Percentiles rank a stretch among this genome's conserved stretches.
These are phyloP conservation scores for Daldinia eschscholtzii DNA, from an alignment of 2,329 filamentous ascomycete genomes.

Conservation along the genomic window DNA sequence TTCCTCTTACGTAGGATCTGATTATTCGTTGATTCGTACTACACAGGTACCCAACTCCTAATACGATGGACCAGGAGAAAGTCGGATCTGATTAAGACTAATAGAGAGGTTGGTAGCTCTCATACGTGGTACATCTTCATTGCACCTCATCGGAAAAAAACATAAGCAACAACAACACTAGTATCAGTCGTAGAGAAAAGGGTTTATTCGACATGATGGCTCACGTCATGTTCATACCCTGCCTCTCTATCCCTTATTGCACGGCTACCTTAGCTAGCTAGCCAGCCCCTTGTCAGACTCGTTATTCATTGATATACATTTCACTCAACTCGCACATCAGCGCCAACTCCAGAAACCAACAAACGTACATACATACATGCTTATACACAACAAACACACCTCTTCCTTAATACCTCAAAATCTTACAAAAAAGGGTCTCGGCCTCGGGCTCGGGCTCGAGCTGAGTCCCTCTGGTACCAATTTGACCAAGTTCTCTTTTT, in stretches of 20 bases:
- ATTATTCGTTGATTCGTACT: no score
- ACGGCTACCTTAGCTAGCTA: neutral
- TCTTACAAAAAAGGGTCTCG: neutral
- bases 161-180: neutral
- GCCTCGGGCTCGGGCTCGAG: constrained; percentile 1
- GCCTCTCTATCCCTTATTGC: constrained; percentile 2
- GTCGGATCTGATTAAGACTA: neutral
- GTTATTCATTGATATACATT: constrained; percentile 2
- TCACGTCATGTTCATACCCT: constrained; percentile 15
- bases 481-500: constrained; percentile 9
- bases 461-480: constrained; percentile 2
- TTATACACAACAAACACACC: constrained; percentile 8
- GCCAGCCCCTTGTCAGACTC: neutral
- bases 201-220: constrained; percentile 21
- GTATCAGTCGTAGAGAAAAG: neutral
- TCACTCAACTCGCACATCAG: neutral
- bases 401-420: neutral
- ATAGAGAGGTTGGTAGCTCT: neutral
- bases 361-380: constrained; percentile 1
- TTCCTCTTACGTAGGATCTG: no score
- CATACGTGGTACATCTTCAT: neutral
- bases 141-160: neutral
- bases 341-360: neutral
- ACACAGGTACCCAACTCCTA: no score
- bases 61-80: no score